Conservation (phyloP, 179 eudicot species). For the Silene vulgaris region DNA sequence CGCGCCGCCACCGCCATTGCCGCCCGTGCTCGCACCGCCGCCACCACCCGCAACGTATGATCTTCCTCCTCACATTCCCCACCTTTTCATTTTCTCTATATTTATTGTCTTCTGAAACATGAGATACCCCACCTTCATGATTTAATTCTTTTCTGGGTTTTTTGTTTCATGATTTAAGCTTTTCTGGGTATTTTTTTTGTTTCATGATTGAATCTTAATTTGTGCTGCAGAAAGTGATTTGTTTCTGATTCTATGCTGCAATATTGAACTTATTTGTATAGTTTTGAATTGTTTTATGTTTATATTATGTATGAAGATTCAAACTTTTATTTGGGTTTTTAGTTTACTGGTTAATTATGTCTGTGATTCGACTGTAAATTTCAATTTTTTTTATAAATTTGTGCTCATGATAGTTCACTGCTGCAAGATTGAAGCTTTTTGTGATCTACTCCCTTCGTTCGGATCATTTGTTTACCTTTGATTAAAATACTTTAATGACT, state of each 20-base stretch:
- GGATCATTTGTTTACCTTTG: no score
- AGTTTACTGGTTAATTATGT: no score
- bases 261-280: neutral
- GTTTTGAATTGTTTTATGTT: neutral
- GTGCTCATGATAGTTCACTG: no score
- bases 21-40: neutral
- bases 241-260: neutral
- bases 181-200: neutral
- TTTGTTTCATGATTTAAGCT: neutral
- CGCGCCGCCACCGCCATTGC: neutral
- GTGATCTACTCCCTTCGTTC: no score
- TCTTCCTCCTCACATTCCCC: neutral
- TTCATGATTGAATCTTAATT: neutral
- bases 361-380: no score
- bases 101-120: neutral
- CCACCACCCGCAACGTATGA: neutral
- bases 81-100: neutral
- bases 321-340: neutral
- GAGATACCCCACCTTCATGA: neutral
- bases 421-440: no score
- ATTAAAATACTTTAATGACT: no score
- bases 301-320: neutral
- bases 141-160: neutral
- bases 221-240: neutral
- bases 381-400: no score